A percentile compares a stretch with the other conserved stretches of the same genome.
These are phyloP conservation scores for Taphrina flavorubra DNA, from an alignment of 1,139 yeast species.

Conservation along the genomic window DNA sequence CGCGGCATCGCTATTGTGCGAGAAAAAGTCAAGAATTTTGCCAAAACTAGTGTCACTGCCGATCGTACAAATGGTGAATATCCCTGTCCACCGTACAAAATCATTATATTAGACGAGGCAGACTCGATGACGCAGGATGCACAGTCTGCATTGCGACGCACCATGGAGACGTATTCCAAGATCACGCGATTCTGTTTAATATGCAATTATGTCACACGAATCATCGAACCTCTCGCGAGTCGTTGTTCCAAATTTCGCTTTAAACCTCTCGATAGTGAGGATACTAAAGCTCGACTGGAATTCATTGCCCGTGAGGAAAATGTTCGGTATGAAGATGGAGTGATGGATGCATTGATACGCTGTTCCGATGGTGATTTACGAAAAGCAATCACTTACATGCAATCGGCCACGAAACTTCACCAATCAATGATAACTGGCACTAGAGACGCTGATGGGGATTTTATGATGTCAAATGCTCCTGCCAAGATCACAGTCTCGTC, in stretches of 20 bases:
- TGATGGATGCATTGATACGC: constrained; percentile 65
- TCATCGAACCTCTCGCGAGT: constrained; percentile 94
- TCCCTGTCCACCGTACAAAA: constrained; percentile 95
- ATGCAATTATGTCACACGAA: constrained; percentile 93
- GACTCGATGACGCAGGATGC: constrained; percentile 99
- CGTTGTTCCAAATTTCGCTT: constrained; percentile 95
- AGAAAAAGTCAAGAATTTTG: constrained; percentile 89
- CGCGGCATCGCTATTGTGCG: constrained; percentile 92
- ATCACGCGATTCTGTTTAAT: constrained; percentile 92
- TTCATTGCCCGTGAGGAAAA: constrained; percentile 63
- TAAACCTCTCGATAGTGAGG: constrained; percentile 70
- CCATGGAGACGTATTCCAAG: constrained; percentile 92
- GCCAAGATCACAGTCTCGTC: constrained; percentile 56
- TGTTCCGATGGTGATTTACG: constrained; percentile 89
- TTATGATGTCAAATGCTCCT: constrained; percentile 37
- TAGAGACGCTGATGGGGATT: constrained; percentile 53
- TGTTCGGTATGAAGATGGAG: constrained; percentile 59
- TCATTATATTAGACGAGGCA: constrained; percentile 86
- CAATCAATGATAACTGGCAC: constrained; percentile 45
- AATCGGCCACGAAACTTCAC: constrained; percentile 77
- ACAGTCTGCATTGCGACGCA: constrained; percentile 90
- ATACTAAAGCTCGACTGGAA: constrained; percentile 70
- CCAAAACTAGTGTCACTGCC: constrained; percentile 81
- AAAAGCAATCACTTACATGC: constrained; percentile 87
- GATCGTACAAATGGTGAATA: constrained; percentile 71